These are phyloP conservation scores for Naganishia onofrii DNA, from an alignment of 768 basidiomycete genomes.

Conservation along the genomic window DNA sequence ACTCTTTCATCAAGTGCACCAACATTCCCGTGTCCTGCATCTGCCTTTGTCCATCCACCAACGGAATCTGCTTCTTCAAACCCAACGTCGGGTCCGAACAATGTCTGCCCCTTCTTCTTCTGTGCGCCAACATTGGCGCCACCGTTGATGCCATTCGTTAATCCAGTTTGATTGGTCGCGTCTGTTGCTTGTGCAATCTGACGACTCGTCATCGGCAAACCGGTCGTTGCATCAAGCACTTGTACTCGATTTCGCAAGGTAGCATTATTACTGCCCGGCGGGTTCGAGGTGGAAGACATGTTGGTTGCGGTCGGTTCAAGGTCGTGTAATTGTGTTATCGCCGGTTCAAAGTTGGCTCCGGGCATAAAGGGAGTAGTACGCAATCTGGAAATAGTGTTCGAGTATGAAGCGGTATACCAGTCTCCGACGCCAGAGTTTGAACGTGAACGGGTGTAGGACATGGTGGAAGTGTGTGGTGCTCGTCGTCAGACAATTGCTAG, in stretches of 20 bases:
- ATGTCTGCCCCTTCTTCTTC: slow-evolving; percentile 69
- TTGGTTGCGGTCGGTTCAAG: slow-evolving; percentile 1
- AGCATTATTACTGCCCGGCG: not conserved
- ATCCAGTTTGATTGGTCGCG: slow-evolving; percentile 14
- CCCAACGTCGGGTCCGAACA: slow-evolving; percentile 90
- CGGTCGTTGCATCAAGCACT: slow-evolving; percentile 7
- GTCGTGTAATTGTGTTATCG: slow-evolving; percentile 6
- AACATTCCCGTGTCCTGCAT: not conserved
- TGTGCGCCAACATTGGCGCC: slow-evolving; percentile 22
- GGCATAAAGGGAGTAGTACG: slow-evolving; percentile 26
- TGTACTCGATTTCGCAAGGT: slow-evolving; percentile 9
- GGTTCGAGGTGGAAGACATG: not conserved
- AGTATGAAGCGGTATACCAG: slow-evolving; percentile 22
- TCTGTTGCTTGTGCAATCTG: slow-evolving; percentile 21
- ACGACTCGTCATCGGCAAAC: slow-evolving; percentile 20
- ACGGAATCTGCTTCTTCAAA: slow-evolving; percentile 58
- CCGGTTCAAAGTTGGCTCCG: slow-evolving; percentile 21
- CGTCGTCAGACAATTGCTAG: not conserved
- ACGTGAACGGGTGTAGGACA: slow-evolving; percentile 14
- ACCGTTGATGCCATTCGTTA: not conserved
- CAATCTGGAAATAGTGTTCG: slow-evolving; percentile 19
- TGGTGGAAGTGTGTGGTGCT: not conserved
- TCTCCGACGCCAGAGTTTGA: slow-evolving; percentile 15
- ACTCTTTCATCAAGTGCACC: slow-evolving; percentile 39
- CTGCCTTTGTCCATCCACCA: slow-evolving; percentile 58